These are phyloP conservation scores for Puccinia coronata DNA, from an alignment of 1,284 basidiomycete species.

Conservation along the genomic window DNA sequence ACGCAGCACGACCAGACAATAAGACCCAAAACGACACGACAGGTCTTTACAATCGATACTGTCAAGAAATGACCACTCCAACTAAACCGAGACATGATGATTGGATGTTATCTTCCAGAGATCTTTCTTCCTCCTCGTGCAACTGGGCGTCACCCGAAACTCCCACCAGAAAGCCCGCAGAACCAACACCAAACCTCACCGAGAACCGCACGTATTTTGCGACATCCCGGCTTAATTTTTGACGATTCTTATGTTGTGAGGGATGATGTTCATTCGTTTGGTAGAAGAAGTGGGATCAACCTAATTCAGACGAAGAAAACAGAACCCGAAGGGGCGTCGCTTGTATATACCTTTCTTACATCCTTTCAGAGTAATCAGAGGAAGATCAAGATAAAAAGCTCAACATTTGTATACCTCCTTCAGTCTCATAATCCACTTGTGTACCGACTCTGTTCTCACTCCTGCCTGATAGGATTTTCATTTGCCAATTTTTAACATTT, in stretches of 20 bases:
- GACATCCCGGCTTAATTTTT: background rate
- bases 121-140: conserved; percentile 17
- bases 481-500: too few species aligned
- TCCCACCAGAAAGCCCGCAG: conserved; percentile 6
- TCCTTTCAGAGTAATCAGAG: too few species aligned
- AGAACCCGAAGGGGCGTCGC: too few species aligned
- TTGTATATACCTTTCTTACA: too few species aligned
- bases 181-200: background rate
- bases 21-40: background rate
- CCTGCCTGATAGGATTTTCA: too few species aligned
- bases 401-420: too few species aligned
- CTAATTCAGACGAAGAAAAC: background rate
- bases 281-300: background rate
- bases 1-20: background rate
- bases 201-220: background rate
- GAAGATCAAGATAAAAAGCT: too few species aligned
- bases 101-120: conserved; percentile 24
- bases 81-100: conserved; percentile 14
- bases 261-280: background rate
- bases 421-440: too few species aligned
- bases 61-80: conserved; percentile 1
- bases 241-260: background rate
- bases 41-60: background rate
- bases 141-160: background rate
- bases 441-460: too few species aligned